Base-by-base conservation (phyloP, 1,284 basidiomycete genomes). In the Ustilago hordei region DNA sequence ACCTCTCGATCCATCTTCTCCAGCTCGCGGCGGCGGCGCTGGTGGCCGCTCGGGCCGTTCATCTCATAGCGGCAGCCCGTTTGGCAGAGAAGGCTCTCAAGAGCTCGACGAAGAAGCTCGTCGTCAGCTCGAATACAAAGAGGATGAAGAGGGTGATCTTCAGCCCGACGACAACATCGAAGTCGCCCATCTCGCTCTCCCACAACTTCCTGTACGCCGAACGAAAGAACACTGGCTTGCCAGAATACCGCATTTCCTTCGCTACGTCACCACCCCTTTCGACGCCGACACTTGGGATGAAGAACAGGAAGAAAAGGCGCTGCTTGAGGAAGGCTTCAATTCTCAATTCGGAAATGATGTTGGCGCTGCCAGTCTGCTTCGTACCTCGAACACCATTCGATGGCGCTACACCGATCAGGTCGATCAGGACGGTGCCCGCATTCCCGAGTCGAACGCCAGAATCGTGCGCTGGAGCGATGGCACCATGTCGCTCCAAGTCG, bases 401-500 rank as follows among this genome's bases (percentile, higher is more conserved):
- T 96, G 94, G 94, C 90, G 92, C 69, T 96, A 95, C 93, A 88
- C 89, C 9, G 92, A 92, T 82, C 91, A 75, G 39, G 38, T 64
- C 6, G 75, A 92, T 81, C 89, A 90, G 65, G 87, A 88, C 47
- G 92, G 91, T 6, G 88, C 90, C 79, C 91, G 91, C 91, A 88
- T 88, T 80, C 90, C 91, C 74, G 92, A 95, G 88, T 94, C 93
- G 9, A 97, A 97, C 84, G 90, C 91, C 73, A 92, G 94, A 17
- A 89, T 95, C 43, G 91, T 97, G 62, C 91, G 92, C 8, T 97
- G 95, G 95, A 95, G 93, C 28, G 95, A 97, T 84, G 95, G 95
- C 32, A 90, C 92, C 15, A 88, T 93, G 75, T 95, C 93, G 81
- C 89, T 97, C 41, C 91, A 93, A 76, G 88, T 97, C 62, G 95